Evolutionary conservation across 139 green algal genomes (phyloP), one percentile per base, ranked within the genome.

Genomic region (Trebouxia sp.): DNA sequence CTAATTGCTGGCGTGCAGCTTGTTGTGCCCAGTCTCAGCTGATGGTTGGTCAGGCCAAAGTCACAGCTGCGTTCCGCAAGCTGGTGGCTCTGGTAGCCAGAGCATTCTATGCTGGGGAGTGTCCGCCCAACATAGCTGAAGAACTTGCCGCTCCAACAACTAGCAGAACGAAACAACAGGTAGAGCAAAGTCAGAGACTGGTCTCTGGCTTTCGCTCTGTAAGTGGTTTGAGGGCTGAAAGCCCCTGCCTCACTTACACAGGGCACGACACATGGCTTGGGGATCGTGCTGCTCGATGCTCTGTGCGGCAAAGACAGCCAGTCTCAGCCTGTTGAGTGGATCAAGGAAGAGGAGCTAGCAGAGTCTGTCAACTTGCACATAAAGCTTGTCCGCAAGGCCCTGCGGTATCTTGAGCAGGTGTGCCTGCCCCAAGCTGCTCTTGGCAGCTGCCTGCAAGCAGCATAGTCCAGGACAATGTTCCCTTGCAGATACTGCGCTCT

Each of bases 331-430:
- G n/a, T 77, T 37, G 69, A 77, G n/a, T 77, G 69, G 69, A 77
- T 77, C 41, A 77, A 77, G 11, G 69, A 77, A 22, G 69, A 77
- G 7, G 42, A 15, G 5, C 69, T 77, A 11, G 69, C 69, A 10
- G 69, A 77, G 26, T 56, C 43, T n/a, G 12, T 77, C 7, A 28
- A 77, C 69, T 24, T 77, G 41, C 69, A 77, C 41, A 37, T n/a
- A n/a, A 77, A 77, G 12, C 42, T 53, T 37, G 41, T 77, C 9
- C 69, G 69, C 69, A 77, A 55, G 69, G 42, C 69, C 1, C 26
- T 77, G 69, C 42, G 69, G 20, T 77, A 28, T 9, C 69, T 77
- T 42, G 69, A 77, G 30, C 69, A 77, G 69, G 69, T 77, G 41
- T 7, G 24, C 39, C 12, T 53, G 47, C 47, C 15, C 15, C 14